phyloP scores from a whole-genome alignment of 352 stramenopile genomes.

The Blastocystis sp. region DNA sequence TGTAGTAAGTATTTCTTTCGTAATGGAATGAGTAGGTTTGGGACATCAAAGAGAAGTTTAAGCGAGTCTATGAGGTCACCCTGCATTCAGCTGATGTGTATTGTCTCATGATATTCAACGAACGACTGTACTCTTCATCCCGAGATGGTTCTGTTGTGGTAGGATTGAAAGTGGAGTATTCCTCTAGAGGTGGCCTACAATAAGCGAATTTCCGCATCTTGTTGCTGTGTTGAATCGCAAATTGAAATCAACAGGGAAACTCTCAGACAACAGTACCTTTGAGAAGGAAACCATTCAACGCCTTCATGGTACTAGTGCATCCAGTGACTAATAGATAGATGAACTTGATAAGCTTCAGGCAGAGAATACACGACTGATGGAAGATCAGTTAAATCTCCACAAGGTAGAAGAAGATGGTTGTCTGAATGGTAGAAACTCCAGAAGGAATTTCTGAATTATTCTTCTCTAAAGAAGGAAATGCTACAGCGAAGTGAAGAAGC shows the following conservation, averaged over 20 bases:
- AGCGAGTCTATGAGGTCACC: not conserved
- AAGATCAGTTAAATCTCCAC: not conserved
- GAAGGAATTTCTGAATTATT: not conserved
- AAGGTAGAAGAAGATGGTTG: not conserved
- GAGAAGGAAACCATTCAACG: not conserved
- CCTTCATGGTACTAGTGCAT: no score
- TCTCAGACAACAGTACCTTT: not conserved
- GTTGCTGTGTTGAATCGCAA: not conserved
- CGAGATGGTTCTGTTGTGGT: slow-evolving; percentile 21
- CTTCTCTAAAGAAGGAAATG: not conserved
- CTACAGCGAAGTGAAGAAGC: not conserved
- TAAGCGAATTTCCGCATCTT: not conserved
- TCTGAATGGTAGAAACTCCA: not conserved
- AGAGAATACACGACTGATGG: not conserved
- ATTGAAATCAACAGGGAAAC: not conserved
- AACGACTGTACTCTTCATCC: not conserved
- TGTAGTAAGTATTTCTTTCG: not conserved
- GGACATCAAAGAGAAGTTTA: not conserved
- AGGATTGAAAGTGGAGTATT: not conserved
- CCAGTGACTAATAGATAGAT: not conserved
- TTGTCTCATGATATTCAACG: not conserved
- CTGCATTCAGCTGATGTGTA: slow-evolving; percentile 7
- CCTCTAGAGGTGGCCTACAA: not conserved
- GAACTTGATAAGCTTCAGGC: not conserved
- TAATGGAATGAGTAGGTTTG: not conserved